Evolutionary conservation across 805 yeast species (phyloP), one percentile per base, ranked within the genome.

Genomic region (Lipomyces sp.): DNA sequence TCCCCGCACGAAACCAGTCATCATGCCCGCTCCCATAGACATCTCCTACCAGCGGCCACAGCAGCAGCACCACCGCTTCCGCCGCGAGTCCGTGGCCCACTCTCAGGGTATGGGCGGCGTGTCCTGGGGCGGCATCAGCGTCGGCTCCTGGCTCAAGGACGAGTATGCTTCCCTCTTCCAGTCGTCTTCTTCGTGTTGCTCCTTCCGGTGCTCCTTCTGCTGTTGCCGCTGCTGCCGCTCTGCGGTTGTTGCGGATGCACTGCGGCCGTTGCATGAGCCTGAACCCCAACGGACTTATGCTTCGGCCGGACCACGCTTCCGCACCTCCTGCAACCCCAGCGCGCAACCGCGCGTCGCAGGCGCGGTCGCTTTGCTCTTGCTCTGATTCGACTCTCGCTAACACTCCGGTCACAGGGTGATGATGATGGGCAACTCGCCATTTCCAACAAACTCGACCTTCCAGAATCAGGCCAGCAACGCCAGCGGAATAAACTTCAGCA

Each of bases 31-130:
- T 23, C 74, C 74, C n/a, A 70, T 70, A 59, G 74, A 70, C 49
- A 70, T 70, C 36, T 69, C 73, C 23, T 68, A 67, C 55, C 69
- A 69, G 53, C 62, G 64, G 41, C 63, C 70, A 19, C 70, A 67
- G 52, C 60, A 57, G 45, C 59, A 53, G 24, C 63, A 59, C 37
- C 63, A 59, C 21, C 69, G 81, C 57, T 78, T 89, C 57, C 79
- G 95, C 64, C 76, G 97, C 58, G 98, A 91, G 63, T 82, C 90
- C 51, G 81, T 93, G 51, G 96, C 97, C 28, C 98, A 91, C 67
- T 84, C 96, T 2, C 96, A 88, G 66, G 98, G 98, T 10, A 86
- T 93, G 83, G 98, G 98, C 39, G 98, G 98, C 41, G 86, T 91
- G 31, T 84, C 95, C 7, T 91, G 97, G 96, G 98, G 98, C 21